These are phyloP conservation scores for Aspergillus novofumigatus DNA, from an alignment of 2,329 filamentous ascomycete genomes.

Conservation along the genomic window DNA sequence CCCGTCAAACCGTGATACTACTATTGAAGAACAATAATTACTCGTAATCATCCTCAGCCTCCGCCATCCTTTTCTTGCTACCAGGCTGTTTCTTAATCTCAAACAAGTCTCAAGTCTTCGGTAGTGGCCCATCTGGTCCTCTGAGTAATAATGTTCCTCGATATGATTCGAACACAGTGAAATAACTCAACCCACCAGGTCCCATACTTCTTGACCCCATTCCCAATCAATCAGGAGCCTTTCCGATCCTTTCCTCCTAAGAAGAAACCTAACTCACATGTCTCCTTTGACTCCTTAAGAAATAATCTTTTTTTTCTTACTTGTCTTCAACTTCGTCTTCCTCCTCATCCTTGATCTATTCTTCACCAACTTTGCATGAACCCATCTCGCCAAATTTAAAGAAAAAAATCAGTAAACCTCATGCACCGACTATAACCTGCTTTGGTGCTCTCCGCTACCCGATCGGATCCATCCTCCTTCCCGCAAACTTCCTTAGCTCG, in stretches of 20 bases:
- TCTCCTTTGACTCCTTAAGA: not conserved
- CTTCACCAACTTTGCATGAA: not conserved
- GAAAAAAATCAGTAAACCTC: not conserved
- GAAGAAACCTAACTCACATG: not conserved
- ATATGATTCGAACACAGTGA: not conserved
- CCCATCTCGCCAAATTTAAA: constrained; percentile 2
- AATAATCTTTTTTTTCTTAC: constrained; percentile 10
- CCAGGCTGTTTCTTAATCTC: not conserved
- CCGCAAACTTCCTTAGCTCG: constrained; percentile 38
- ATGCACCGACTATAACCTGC: not conserved
- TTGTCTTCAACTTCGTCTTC: constrained; percentile 4
- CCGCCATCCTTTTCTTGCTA: not conserved
- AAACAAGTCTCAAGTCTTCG: not conserved
- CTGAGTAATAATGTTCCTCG: not conserved
- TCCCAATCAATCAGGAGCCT: not conserved
- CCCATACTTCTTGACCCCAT: not conserved
- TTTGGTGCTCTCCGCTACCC: constrained; percentile 16
- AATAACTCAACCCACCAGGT: not conserved
- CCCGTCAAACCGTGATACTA: not conserved
- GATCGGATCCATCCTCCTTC: constrained; percentile 23
- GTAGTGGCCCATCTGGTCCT: not conserved
- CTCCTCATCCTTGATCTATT: constrained; percentile 1
- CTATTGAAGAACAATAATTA: not conserved
- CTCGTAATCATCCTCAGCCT: not conserved
- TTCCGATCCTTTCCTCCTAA: not conserved